A percentile compares a stretch with the other conserved stretches of the same genome.
phyloP scores from a whole-genome alignment of 352 stramenopile genomes.

The Globisporangium radiosum region DNA sequence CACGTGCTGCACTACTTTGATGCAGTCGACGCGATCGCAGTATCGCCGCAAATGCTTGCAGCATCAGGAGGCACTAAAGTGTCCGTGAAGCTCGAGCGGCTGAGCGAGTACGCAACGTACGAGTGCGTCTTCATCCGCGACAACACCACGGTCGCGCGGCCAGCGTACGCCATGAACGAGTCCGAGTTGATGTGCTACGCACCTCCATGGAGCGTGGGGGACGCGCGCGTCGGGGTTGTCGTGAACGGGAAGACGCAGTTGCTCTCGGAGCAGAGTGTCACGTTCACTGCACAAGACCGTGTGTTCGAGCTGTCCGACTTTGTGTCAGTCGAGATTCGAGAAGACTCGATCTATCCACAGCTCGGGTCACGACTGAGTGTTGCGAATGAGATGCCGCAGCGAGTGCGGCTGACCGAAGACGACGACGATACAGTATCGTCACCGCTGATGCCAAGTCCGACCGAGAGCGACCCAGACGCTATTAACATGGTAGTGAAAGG shows the following conservation, averaged over 20 bases:
- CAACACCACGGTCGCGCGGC: slow-evolving; percentile 8
- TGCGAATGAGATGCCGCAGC: not conserved
- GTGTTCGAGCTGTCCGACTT: not conserved
- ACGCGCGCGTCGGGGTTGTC: slow-evolving; percentile 19
- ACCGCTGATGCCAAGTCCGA: not conserved
- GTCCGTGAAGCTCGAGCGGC: slow-evolving; percentile 14
- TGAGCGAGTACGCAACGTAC: slow-evolving; percentile 7
- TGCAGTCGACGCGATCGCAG: slow-evolving; percentile 11
- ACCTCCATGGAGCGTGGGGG: slow-evolving; percentile 21
- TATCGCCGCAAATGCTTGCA: slow-evolving; percentile 20
- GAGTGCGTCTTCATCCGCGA: slow-evolving; percentile 31
- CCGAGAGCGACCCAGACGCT: not conserved
- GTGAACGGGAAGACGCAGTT: slow-evolving; percentile 16
- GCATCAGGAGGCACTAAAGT: slow-evolving; percentile 23
- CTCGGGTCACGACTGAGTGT: not conserved
- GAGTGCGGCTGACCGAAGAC: not conserved
- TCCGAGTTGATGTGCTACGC: slow-evolving; percentile 21
- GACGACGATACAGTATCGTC: not conserved
- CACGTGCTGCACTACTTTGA: slow-evolving; percentile 29
- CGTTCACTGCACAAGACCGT: slow-evolving; percentile 17
- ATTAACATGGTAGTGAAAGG: not conserved
- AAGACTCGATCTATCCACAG: not conserved
- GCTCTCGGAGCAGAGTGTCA: slow-evolving; percentile 13
- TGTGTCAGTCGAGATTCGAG: not conserved
- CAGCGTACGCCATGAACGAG: slow-evolving; percentile 19